Percentiles rank a stretch among this genome's conserved stretches.
phyloP scores from a whole-genome alignment of 768 basidiomycete genomes.

The Boletus barrowsii region DNA sequence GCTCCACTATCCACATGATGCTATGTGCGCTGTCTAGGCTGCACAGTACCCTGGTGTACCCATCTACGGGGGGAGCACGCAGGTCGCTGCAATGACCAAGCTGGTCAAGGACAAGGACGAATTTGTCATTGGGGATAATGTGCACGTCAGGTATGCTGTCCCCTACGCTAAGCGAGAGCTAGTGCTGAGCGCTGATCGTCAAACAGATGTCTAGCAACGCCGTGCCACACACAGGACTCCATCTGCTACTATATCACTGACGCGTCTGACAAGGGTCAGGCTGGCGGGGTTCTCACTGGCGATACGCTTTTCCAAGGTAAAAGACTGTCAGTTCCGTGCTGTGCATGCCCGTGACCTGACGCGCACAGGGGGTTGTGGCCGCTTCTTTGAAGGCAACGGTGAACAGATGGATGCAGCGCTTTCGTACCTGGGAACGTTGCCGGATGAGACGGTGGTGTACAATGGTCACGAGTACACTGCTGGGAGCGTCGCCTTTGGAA shows the following conservation, averaged over 20 bases:
- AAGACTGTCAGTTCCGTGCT: too few relatives aligned
- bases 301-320: constrained; percentile 78
- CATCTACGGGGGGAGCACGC: constrained; percentile 77
- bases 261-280: constrained; percentile 41
- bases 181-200: constrained; percentile 10
- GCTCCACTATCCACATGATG: background rate
- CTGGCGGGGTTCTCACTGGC: constrained; percentile 88
- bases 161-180: background rate
- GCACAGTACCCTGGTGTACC: constrained; percentile 42
- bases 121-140: constrained; percentile 66
- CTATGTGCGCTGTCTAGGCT: constrained; percentile 37
- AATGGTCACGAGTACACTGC: constrained; percentile 92
- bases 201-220: constrained; percentile 75
- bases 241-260: constrained; percentile 83
- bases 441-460: constrained; percentile 77
- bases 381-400: constrained; percentile 89
- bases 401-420: constrained; percentile 78
- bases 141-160: constrained; percentile 54
- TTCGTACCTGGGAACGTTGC: constrained; percentile 65
- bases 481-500: constrained; percentile 69
- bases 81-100: constrained; percentile 63
- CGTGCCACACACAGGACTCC: constrained; percentile 95
- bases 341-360: background rate
- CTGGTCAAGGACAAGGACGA: constrained; percentile 80
- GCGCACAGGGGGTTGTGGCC: constrained; percentile 72